phyloP scores from a whole-genome alignment of 2,329 filamentous ascomycete species.

The Dothiorella sarmentorum region DNA sequence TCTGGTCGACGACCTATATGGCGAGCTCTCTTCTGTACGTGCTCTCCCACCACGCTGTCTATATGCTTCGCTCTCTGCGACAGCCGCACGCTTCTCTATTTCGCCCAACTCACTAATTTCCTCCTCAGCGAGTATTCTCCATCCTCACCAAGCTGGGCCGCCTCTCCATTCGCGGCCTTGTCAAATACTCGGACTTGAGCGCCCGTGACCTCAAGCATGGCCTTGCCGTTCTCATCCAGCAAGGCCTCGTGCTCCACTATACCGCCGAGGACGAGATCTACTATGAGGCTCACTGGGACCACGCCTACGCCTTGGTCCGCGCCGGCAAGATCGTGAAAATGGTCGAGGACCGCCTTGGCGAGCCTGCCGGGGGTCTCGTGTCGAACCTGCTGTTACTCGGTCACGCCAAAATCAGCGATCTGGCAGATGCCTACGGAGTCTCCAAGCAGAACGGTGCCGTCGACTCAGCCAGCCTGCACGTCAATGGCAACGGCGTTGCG shows the following conservation, averaged over 20 bases:
- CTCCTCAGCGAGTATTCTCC: constrained; percentile 72
- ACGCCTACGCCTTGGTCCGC: constrained; percentile 78
- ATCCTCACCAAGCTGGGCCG: constrained; percentile 76
- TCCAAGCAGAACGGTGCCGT: constrained; percentile 30
- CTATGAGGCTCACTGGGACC: constrained; percentile 79
- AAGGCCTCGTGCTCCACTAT: constrained; percentile 77
- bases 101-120: not conserved
- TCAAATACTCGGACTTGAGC: constrained; percentile 67
- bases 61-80: not conserved
- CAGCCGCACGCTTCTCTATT: not conserved
- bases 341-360: constrained; percentile 69
- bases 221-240: constrained; percentile 79
- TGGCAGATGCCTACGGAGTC: constrained; percentile 62
- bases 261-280: constrained; percentile 62
- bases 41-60: not conserved
- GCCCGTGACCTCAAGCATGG: constrained; percentile 76
- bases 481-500: constrained; percentile 20
- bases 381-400: constrained; percentile 73
- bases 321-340: constrained; percentile 76
- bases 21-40: constrained; percentile 86
- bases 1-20: constrained; percentile 83
- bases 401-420: constrained; percentile 68
- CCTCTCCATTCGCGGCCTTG: constrained; percentile 66
- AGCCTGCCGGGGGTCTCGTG: constrained; percentile 69
- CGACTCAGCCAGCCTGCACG: not conserved